Evolutionary conservation across 164 flowering plant species (phyloP), one percentile per base, ranked within the genome.

Genomic region (Saururus chinensis): DNA sequence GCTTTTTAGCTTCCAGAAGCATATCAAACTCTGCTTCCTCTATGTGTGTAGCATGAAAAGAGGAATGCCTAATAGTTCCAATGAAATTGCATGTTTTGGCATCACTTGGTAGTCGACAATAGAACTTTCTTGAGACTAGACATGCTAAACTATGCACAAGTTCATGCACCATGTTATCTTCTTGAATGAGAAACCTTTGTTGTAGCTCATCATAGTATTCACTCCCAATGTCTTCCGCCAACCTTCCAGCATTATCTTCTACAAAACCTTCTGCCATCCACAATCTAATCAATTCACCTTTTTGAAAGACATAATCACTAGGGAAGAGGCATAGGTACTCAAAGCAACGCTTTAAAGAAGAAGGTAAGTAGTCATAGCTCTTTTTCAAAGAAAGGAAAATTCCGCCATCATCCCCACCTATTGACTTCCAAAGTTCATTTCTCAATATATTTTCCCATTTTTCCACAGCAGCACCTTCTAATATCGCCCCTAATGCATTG

Each of bases 251-350:
- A 16, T 4, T 35, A 17, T 20, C 10, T 37, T 26, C 11, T 49
- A 60, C 23, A 14, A 60, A 53, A 21, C 59, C 69, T 60, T 60
- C 37, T 11, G 63, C 69, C 24, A 52, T 65, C 73, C 73, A 70
- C 22, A 60, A n/a, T 40, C 57, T 56, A 4, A 65, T 40, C 42
- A 70, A 41, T 9, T n/a, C 19, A 22, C 57, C 40, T 30, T 61
- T 65, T 8, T 23, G 19, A 56, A 65, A 57, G 0, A 9, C 7
- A 24, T 51, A 42, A 40, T 52, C 59, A 49, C 60, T 65, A 9
- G 68, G 73, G 54, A 65, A 65, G 1, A 70, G 23, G 1, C 62
- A 61, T 57, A 68, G 65, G 55, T 61, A 70, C 4, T 53, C 52
- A 57, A 70, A 65, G 45, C 68, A 63, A 24, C 23, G 61, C 49